These are phyloP conservation scores for Trifolium dubium DNA, from an alignment of 306 rosid species.

Conservation along the genomic window DNA sequence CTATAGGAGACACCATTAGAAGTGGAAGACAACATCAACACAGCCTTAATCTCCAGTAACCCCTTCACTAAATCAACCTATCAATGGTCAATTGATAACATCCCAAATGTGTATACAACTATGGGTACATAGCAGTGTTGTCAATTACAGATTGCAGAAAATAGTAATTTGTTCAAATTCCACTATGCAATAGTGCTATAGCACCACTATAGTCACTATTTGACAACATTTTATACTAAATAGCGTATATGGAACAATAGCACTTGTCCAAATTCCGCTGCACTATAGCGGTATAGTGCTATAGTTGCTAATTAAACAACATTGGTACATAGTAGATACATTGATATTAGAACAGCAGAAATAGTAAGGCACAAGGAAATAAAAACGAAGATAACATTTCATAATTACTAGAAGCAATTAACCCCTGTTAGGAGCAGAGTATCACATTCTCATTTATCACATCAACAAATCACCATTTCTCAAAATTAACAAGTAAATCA, in stretches of 20 bases:
- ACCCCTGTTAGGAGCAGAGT: not conserved
- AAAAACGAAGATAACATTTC: slow-evolving; percentile 7
- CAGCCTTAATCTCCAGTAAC: not conserved
- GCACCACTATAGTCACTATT: too few relatives aligned
- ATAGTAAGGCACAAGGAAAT: slow-evolving; percentile 5
- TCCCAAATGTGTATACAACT: not conserved
- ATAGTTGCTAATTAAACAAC: too few relatives aligned
- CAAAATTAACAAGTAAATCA: slow-evolving; percentile 4
- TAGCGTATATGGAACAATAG: too few relatives aligned
- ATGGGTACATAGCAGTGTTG: not conserved
- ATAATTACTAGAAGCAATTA: slow-evolving; percentile 3
- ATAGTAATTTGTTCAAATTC: too few relatives aligned
- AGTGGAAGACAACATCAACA: slow-evolving; percentile 5
- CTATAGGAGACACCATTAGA: not conserved
- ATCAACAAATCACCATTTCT: slow-evolving; percentile 17
- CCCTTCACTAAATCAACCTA: not conserved
- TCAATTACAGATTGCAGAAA: too few relatives aligned
- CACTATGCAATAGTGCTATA: too few relatives aligned
- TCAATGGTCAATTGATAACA: not conserved
- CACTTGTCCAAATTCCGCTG: too few relatives aligned
- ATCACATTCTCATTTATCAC: slow-evolving; percentile 35
- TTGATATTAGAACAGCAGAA: slow-evolving; percentile 19
- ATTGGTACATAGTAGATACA: not conserved
- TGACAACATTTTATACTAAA: too few relatives aligned
- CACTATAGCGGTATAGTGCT: too few relatives aligned